phyloP scores from a whole-genome alignment of 176 grass and related monocot species.

The Ananas comosus region DNA sequence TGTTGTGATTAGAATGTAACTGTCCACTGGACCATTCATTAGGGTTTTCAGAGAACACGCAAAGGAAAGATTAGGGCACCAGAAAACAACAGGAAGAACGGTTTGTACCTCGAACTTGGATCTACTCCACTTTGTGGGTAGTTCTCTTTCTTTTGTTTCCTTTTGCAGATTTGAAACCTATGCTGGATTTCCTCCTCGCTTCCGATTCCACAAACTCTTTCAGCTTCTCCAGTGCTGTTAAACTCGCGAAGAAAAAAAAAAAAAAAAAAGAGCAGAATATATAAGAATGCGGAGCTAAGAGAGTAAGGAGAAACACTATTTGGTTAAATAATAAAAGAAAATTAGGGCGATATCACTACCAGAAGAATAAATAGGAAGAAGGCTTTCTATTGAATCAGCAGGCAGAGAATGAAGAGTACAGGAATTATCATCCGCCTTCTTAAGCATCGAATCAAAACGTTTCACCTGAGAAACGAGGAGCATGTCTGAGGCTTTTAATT shows the following conservation, averaged over 20 bases:
- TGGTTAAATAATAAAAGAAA: background rate
- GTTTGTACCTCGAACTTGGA: background rate
- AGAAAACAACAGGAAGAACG: background rate
- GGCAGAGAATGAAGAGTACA: constrained; percentile 44
- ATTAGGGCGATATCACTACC: constrained; percentile 24
- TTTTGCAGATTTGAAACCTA: constrained; percentile 18
- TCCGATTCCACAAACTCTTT: constrained; percentile 50
- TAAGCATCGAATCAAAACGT: constrained; percentile 71
- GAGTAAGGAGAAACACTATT: constrained; percentile 3
- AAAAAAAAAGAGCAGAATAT: constrained; percentile 13
- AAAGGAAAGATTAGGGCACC: constrained; percentile 2
- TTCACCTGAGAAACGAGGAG: constrained; percentile 37
- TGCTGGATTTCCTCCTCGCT: constrained; percentile 46
- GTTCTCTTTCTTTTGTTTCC: constrained; percentile 48
- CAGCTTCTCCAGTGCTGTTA: constrained; percentile 71
- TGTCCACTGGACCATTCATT: background rate
- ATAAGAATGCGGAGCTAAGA: background rate
- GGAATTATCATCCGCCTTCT: constrained; percentile 59
- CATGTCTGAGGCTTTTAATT: too few relatives aligned
- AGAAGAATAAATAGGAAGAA: constrained; percentile 46
- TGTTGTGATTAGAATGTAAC: too few relatives aligned
- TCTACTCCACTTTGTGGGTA: constrained; percentile 19
- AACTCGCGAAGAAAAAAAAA: constrained; percentile 16
- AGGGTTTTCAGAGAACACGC: background rate
- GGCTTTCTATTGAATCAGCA: constrained; percentile 46